Evolutionary conservation across 1,284 basidiomycete genomes (phyloP).

Genomic region (Heliocybe sulcata): DNA sequence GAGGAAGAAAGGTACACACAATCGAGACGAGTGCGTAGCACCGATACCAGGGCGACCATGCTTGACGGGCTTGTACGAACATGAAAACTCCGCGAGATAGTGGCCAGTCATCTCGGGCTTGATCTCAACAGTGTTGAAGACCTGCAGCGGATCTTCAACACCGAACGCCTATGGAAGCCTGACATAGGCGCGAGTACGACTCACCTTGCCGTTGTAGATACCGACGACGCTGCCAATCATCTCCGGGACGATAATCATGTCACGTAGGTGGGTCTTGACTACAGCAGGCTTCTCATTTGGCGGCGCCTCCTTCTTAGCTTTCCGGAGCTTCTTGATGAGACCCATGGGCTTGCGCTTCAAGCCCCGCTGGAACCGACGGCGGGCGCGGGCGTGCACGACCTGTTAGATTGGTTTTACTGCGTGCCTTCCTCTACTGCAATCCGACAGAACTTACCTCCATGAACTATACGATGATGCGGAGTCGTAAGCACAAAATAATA

Average conservation of each 20-base stretch:
- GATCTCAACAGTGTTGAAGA: constrained; percentile 97
- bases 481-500: background rate
- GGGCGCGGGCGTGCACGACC: constrained; percentile 98
- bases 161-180: background rate
- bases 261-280: constrained; percentile 98
- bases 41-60: constrained; percentile 99
- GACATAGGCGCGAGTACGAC: constrained; percentile 8
- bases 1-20: constrained; percentile 34
- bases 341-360: constrained; percentile 98
- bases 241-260: constrained; percentile 99
- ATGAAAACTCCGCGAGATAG: constrained; percentile 95
- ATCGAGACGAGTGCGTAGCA: constrained; percentile 83
- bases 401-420: constrained; percentile 26
- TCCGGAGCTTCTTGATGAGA: constrained; percentile 99
- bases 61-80: constrained; percentile 98
- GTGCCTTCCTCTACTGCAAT: background rate
- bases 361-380: constrained; percentile 97
- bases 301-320: constrained; percentile 97
- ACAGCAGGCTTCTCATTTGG: constrained; percentile 98
- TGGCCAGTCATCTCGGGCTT: constrained; percentile 99
- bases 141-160: constrained; percentile 31
- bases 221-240: constrained; percentile 98
- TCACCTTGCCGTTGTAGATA: constrained; percentile 96
- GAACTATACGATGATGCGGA: constrained; percentile 36
- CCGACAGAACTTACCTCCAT: constrained; percentile 55